Conservation (phyloP, 345 rosid species). For the Theobroma cacao region DNA sequence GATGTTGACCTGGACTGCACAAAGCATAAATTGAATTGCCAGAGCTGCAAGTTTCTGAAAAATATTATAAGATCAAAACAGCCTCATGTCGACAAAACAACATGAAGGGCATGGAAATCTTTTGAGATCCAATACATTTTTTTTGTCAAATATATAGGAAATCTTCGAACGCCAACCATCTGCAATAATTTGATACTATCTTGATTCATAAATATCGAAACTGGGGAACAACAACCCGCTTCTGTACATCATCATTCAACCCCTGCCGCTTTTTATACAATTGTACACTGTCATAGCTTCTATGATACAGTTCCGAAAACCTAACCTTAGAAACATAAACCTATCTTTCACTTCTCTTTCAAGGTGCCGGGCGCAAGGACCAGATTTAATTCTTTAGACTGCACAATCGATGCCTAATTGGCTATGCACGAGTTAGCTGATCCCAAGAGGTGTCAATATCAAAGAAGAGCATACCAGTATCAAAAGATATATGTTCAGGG, state of each 20-base stretch:
- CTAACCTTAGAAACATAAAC: slow-evolving; percentile 14
- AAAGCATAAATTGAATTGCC: neutral
- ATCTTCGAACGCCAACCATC: neutral
- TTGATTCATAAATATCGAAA: slow-evolving; percentile 7
- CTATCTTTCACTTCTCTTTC: slow-evolving; percentile 1
- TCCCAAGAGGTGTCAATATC: slow-evolving; percentile 46
- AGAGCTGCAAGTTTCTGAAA: neutral
- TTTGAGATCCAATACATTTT: neutral
- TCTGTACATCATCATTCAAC: slow-evolving; percentile 28
- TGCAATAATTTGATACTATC: neutral
- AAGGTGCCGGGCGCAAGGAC: neutral
- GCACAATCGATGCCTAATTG: slow-evolving; percentile 2
- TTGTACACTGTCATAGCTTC: slow-evolving; percentile 18
- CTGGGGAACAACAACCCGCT: neutral
- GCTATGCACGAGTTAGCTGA: slow-evolving; percentile 27
- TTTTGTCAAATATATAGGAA: neutral
- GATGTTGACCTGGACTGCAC: neutral
- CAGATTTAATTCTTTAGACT: slow-evolving; percentile 3
- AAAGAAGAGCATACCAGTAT: slow-evolving; percentile 33
- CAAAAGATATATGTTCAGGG: slow-evolving; percentile 28
- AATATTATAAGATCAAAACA: neutral
- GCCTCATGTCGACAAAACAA: neutral
- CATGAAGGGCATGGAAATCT: neutral
- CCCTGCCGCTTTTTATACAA: slow-evolving; percentile 19
- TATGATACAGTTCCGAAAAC: slow-evolving; percentile 3